These are phyloP conservation scores for Orbilia oligospora DNA, from an alignment of 2,329 filamentous ascomycete species.

Conservation along the genomic window DNA sequence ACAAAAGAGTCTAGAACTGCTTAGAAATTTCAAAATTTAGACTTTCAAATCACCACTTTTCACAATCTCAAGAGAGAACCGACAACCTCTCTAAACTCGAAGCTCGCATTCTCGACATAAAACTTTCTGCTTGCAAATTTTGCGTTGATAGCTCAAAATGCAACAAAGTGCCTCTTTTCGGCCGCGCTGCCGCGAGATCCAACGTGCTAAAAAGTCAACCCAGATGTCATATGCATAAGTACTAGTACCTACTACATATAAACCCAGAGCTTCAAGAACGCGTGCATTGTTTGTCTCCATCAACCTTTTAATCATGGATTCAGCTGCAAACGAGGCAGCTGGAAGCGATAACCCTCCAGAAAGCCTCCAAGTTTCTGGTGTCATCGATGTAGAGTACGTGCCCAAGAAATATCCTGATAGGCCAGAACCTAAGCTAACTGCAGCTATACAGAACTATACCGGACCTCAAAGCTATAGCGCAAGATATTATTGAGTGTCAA, in stretches of 20 bases:
- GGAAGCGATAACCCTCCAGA: conserved; percentile 6
- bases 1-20: too few species aligned
- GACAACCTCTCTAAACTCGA: too few species aligned
- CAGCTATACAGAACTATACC: conserved; percentile 17
- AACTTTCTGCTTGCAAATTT: too few species aligned
- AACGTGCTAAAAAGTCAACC: background rate
- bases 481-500: conserved; percentile 40
- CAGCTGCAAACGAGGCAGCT: conserved; percentile 35
- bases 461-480: conserved; percentile 26
- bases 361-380: conserved; percentile 26
- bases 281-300: background rate
- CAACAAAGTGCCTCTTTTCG: conserved; percentile 18
- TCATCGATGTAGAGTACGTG: conserved; percentile 48
- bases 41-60: too few species aligned
- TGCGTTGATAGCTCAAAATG: background rate
- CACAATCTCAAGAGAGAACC: too few species aligned
- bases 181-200: background rate
- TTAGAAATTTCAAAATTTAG: too few species aligned
- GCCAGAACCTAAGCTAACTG: background rate
- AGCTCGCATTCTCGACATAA: too few species aligned
- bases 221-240: background rate
- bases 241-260: too few species aligned
- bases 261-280: conserved; percentile 8
- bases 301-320: conserved; percentile 27
- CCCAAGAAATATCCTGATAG: background rate